These are phyloP conservation scores for Millerozyma acaciae DNA, from an alignment of 805 yeast species.

Conservation along the genomic window DNA sequence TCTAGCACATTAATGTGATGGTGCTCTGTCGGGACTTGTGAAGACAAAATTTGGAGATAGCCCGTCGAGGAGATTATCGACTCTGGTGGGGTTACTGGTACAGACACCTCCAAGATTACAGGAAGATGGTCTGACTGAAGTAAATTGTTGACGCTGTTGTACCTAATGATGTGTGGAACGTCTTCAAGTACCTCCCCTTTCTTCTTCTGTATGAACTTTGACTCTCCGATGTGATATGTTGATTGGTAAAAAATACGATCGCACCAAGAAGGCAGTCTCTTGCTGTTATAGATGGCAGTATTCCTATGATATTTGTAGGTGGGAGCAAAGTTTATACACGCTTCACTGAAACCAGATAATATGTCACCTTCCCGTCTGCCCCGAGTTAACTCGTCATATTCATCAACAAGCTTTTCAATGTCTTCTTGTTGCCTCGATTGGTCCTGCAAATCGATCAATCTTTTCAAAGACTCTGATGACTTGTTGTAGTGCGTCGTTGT, in stretches of 20 bases:
- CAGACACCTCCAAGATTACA: conserved; percentile 50
- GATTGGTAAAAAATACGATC: conserved; percentile 68
- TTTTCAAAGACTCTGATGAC: conserved; percentile 9
- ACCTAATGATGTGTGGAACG: conserved; percentile 32
- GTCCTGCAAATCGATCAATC: conserved; percentile 23
- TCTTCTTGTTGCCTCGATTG: conserved; percentile 11
- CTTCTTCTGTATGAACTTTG: neutral
- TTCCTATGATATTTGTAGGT: conserved; percentile 66
- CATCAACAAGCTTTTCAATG: conserved; percentile 20
- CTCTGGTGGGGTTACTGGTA: conserved; percentile 43
- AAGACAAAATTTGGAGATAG: conserved; percentile 26
- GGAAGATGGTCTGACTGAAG: conserved; percentile 78
- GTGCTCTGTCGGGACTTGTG: conserved; percentile 13
- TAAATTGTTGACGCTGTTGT: conserved; percentile 47
- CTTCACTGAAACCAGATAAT: conserved; percentile 65
- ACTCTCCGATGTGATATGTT: conserved; percentile 26
- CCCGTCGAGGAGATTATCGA: conserved; percentile 26
- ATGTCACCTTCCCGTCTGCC: conserved; percentile 42
- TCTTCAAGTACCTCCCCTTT: conserved; percentile 2
- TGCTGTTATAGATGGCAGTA: conserved; percentile 49
- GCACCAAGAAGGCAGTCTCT: conserved; percentile 85
- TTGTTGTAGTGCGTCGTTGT: conserved; percentile 27
- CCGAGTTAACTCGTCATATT: conserved; percentile 49
- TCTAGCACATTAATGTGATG: conserved; percentile 10
- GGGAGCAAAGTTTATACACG: conserved; percentile 64